Evolutionary conservation across 2,329 filamentous ascomycete genomes (phyloP).

Genomic region (Penicillium rolfsii): DNA sequence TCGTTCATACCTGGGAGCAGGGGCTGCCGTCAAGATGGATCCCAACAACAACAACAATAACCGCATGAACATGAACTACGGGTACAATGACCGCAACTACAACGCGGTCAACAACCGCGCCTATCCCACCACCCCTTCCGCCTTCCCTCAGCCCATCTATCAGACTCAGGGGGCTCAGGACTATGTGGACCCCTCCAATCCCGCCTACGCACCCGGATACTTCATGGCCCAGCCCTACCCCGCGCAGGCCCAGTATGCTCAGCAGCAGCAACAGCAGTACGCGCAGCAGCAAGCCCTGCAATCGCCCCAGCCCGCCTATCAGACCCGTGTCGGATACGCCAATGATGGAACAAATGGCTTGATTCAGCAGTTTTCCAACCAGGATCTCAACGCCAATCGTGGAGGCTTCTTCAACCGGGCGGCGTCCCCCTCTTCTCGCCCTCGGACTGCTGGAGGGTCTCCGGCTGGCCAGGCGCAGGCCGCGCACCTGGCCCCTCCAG

Average conservation of each 20-base stretch:
- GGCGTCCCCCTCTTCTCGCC: slow-evolving; percentile 72
- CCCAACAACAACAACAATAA: slow-evolving; percentile 60
- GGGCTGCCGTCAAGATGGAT: slow-evolving; percentile 58
- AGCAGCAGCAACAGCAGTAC: slow-evolving; percentile 57
- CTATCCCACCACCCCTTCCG: slow-evolving; percentile 89
- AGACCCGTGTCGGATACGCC: slow-evolving; percentile 56
- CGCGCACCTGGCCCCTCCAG: slow-evolving; percentile 70
- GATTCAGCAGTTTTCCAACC: slow-evolving; percentile 94
- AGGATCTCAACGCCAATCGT: slow-evolving; percentile 80
- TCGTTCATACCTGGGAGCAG: slow-evolving; percentile 42
- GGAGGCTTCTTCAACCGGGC: slow-evolving; percentile 71
- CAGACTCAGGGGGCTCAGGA: slow-evolving; percentile 63
- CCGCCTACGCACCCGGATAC: slow-evolving; percentile 55
- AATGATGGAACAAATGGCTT: slow-evolving; percentile 89
- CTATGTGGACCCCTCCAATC: slow-evolving; percentile 58
- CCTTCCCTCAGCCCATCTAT: slow-evolving; percentile 89
- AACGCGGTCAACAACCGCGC: slow-evolving; percentile 66
- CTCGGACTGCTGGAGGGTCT: slow-evolving; percentile 75
- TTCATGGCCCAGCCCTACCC: slow-evolving; percentile 65
- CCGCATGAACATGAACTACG: slow-evolving; percentile 53
- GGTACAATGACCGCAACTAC: slow-evolving; percentile 66
- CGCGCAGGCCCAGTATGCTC: slow-evolving; percentile 49
- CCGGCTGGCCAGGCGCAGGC: slow-evolving; percentile 61
- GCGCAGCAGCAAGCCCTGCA: slow-evolving; percentile 56
- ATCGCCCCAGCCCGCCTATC: slow-evolving; percentile 60